These are phyloP conservation scores for Sporothrix protearum DNA, from an alignment of 2,329 filamentous ascomycete species.

Conservation along the genomic window DNA sequence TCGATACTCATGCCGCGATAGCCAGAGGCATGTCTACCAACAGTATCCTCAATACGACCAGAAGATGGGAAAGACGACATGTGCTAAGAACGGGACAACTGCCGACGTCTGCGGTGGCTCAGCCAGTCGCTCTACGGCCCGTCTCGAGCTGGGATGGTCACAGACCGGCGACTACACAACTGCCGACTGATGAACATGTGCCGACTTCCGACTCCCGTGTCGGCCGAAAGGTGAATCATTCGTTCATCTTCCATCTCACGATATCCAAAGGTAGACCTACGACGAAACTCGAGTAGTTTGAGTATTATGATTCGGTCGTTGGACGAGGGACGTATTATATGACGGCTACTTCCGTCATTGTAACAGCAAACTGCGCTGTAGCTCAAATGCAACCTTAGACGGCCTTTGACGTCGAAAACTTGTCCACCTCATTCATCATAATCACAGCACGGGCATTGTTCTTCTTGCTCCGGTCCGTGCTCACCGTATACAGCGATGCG, in stretches of 20 bases:
- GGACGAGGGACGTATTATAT: not conserved
- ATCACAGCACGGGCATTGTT: slow-evolving; percentile 32
- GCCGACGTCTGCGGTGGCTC: too few relatives aligned
- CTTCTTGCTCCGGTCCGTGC: slow-evolving; percentile 36
- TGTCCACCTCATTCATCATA: slow-evolving; percentile 31
- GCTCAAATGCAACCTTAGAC: not conserved
- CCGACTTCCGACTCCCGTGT: not conserved
- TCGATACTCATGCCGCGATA: too few relatives aligned
- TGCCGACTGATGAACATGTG: not conserved
- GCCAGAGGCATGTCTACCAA: too few relatives aligned
- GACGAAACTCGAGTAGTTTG: not conserved
- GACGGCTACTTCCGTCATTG: not conserved
- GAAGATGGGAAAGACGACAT: too few relatives aligned
- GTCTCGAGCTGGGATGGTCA: not conserved
- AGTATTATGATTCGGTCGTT: not conserved
- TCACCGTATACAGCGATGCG: slow-evolving; percentile 33
- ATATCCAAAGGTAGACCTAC: not conserved
- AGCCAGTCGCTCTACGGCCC: too few relatives aligned
- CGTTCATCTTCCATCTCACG: not conserved
- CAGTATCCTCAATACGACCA: too few relatives aligned
- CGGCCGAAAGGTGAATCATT: not conserved
- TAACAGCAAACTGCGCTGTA: not conserved
- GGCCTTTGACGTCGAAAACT: not conserved
- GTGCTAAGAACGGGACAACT: too few relatives aligned
- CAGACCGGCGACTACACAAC: not conserved